Base-by-base conservation (phyloP, 108 stramenopile genomes). In the Skeletonema grethae region DNA sequence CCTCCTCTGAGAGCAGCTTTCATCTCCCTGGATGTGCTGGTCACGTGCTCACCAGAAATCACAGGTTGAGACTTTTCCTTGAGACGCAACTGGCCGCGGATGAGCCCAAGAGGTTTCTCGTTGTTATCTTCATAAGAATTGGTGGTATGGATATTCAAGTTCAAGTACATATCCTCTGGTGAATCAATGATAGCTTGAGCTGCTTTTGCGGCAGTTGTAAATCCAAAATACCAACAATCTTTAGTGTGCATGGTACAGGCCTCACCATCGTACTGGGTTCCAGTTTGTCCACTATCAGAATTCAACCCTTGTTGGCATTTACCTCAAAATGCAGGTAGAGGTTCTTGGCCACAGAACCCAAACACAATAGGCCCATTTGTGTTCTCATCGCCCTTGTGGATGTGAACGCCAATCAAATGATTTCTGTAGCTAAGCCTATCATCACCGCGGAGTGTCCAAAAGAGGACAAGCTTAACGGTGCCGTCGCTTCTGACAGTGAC, bases 61-160 rank as follows among this genome's bases (percentile, higher is more conserved):
- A 1, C 15, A 22, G 48, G 48, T 7, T 20, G 48, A 22, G 48
- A 18, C 18, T 50, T 20, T 24, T 50, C 48, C 20, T 7, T 50
- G 48, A 50, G 48, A 18, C 20, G 48, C 48, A 50, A 6, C 48
- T 50, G 48, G 7, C 48, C 48, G 0, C 48, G 20, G 20, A 50
- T 50, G 0, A 50, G 48, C 1, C 48, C 48, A 22, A 50, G 48
- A 22, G 48, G 20, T 20, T 50, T 15, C 48, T n/a, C n/a, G n/a
- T n/a, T n/a, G 7, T 50, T 50, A 7, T 18, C 48, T 20, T 3
- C 48, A 3, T 22, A 20, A 6, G 48, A 50, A 18, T 20, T 50
- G 48, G 48, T 50, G 22, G 48, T 50, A 50, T 50, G 48, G 20
- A 50, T 50, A n/a, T n/a, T n/a, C n/a, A n/a, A n/a, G 7, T 50